These are phyloP conservation scores for Sporothrix protearum DNA, from an alignment of 2,329 filamentous ascomycete genomes.

Conservation along the genomic window DNA sequence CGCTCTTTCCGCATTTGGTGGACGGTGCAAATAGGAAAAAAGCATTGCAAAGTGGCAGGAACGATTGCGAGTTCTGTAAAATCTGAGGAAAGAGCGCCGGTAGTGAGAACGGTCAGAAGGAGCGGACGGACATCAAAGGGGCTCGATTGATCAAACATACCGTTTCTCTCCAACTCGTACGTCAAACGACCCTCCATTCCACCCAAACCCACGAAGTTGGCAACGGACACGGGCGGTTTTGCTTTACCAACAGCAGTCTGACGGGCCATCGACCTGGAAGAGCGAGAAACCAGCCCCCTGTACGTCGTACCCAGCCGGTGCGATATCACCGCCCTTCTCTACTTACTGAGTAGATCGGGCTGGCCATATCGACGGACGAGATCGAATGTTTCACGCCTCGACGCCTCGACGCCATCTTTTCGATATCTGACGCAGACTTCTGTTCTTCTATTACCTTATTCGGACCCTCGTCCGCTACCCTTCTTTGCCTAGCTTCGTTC, in stretches of 20 bases:
- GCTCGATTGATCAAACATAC: neutral
- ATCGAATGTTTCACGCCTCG: conserved; percentile 11
- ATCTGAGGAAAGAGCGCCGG: neutral
- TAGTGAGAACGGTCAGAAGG: neutral
- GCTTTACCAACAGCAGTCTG: neutral
- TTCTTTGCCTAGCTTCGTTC: no score
- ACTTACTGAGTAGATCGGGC: neutral
- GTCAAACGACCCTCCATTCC: conserved; percentile 9
- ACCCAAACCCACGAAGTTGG: conserved; percentile 10
- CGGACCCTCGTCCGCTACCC: neutral
- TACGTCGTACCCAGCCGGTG: neutral
- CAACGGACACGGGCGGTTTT: neutral
- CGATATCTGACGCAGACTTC: no score
- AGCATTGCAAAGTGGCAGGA: neutral
- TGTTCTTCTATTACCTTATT: neutral
- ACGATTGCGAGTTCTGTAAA: neutral
- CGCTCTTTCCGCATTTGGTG: conserved; percentile 17
- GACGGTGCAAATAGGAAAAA: neutral
- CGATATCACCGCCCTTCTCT: neutral
- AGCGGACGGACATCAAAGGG: conserved; percentile 6
- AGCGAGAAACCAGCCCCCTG: conserved; percentile 10
- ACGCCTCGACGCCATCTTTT: neutral
- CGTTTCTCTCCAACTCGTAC: neutral
- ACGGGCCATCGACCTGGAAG: conserved; percentile 1
- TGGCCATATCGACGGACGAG: neutral